Base-by-base conservation (phyloP, 139 green algal genomes). In the Yamagishiella unicocca region DNA sequence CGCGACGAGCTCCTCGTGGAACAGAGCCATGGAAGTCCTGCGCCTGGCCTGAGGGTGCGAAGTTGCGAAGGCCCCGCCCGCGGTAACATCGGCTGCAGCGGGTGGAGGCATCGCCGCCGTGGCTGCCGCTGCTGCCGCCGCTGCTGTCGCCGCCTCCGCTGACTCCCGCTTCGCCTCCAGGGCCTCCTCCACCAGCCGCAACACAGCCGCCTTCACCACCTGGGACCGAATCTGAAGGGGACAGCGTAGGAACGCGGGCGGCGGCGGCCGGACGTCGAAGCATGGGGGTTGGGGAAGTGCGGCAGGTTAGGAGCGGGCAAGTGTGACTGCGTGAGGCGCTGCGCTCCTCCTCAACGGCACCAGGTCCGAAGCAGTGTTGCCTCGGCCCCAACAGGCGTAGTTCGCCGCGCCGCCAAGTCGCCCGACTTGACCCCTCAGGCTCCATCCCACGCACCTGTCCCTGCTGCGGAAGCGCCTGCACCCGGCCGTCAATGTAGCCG, bases 401-500 rank as follows among this genome's bases (percentile, higher is more conserved):
- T n/a, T n/a, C n/a, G n/a, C n/a, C n/a, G n/a, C n/a, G n/a, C n/a
- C n/a, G n/a, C n/a, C n/a, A n/a, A n/a, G n/a, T n/a, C n/a, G n/a
- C n/a, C n/a, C n/a, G n/a, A n/a, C n/a, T n/a, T n/a, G n/a, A n/a
- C 50, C 50, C 50, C 50, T 58, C 50, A 58, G 50, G 12, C 50
- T 58, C 50, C 50, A 58, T 12, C 50, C 50, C 50, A 42, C 27
- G 8, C 82, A 87, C 82, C 82, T 87, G 67, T 14, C 82, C 67
- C 25, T 40, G 31, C 50, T 87, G 67, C 27, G 67, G 82, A 25
- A 81, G 50, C 22, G 67, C 27, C 33, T 80, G 66, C 67, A 80
- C 66, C 24, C 82, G 45, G 46, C 82, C 82, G 82, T 87, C 82
- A 17, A 87, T 87, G 67, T 81, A 87, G 45, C 82, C 82, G 50